Evolutionary conservation across 2,329 filamentous ascomycete species (phyloP), one percentile per base, ranked within the genome.

Genomic region (Cladosporium sphaerospermum): DNA sequence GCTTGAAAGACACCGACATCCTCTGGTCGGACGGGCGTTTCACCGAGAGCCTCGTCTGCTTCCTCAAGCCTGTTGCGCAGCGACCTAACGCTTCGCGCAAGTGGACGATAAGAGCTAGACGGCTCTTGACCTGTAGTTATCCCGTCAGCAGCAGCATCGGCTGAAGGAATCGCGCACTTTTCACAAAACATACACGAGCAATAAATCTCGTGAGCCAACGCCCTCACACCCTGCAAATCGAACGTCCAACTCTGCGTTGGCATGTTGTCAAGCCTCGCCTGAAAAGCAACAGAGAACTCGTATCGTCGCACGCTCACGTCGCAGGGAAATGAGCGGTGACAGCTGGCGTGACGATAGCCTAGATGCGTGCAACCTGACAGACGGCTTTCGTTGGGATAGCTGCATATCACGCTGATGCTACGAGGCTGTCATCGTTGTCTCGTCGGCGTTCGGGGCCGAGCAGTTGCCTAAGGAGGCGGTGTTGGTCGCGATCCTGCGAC

Each of bases 1-100:
- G 45, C 46, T 34, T 48, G 40, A 32, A 52, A 32, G 3, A 54
- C 28, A 23, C 47, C 39, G 48, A 49, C 39, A 33, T 46, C 28
- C 36, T 52, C 40, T 19, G 52, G 28, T 32, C 49, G 39, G 10
- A 39, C 23, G 13, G 32, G 41, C 11, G 47, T 32, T 23, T 52
- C 52, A n/a, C 41, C 45, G 3, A 59, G 55, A 11, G 51, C 46
- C 18, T 61, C 58, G 34, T 60, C 58, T 4, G 54, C 50, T 16
- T 61, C 58, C 44, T 55, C 59, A 4, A 61, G 50, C 31, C 48
- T 46, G 37, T 61, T 61, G 18, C 59, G 58, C 7, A 60, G 45
- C 10, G 14, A 50, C 23, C 57, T 55, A 13, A 59, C 42, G 31
- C 52, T 52, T 42, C 47, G 47, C 10, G 55, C 50, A 3, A 59